Evolutionary conservation across 371 early-diverging fungal species (phyloP), one percentile per base, ranked within the genome.

Genomic region (Chytridium lagenaria): DNA sequence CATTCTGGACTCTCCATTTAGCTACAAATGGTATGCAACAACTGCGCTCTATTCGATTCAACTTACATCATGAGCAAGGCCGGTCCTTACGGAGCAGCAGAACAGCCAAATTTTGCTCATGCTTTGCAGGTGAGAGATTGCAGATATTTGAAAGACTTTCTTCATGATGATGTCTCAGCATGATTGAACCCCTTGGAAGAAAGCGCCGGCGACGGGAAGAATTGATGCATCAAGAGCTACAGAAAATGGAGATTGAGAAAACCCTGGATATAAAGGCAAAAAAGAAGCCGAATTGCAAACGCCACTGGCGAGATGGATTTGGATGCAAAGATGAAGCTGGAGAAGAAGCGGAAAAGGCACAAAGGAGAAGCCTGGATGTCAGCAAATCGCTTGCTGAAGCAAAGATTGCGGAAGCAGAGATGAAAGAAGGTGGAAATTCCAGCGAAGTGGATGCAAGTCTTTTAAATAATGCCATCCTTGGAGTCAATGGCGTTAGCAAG

Each of bases 291-390:
- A 37, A 2, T 40, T 38, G 66, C 26, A 40, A 22, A 2, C 39
- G 38, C 28, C 7, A 34, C 3, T 34, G 63, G 16, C 16, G 49
- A 38, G 44, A 5, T 66, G 12, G 44, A 44, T 44, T 2, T 66
- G 23, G 66, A 66, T 66, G 66, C 39, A 12, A 38, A 33, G 44
- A 66, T 66, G 66, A 38, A 30, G 37, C 28, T 66, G 66, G 49
- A 5, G 12, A 66, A 66, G 44, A 44, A 66, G 30, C 39, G 49
- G 15, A 66, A 66, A 33, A 5, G 49, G 34, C 44, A 40, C 15
- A 44, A 28, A 37, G 44, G 44, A 5, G 30, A 15, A 28, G 49
- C 5, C 3, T 44, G 22, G 44, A 38, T 40, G 49, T 22, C 3
- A 19, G 10, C 10, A 2, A 30, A 26, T 15, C 2, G 15, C n/a